phyloP scores from a whole-genome alignment of 2,329 filamentous ascomycete genomes.

The Neurospora crassa region DNA sequence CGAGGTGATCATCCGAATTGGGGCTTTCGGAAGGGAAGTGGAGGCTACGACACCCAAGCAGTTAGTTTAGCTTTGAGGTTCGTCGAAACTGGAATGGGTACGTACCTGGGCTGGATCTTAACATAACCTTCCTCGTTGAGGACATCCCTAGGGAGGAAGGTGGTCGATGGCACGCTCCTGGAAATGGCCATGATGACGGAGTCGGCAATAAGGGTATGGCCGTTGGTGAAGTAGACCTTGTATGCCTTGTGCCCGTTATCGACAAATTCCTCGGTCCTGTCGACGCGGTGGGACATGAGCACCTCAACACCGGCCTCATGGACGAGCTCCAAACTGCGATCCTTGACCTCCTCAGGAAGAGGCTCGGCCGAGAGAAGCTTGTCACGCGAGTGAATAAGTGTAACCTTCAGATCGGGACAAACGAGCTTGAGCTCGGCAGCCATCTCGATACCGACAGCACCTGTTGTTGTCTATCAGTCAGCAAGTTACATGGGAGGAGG shows the following conservation, averaged over 20 bases:
- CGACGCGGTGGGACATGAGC: constrained; percentile 51
- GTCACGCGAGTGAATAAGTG: constrained; percentile 62
- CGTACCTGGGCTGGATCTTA: constrained; percentile 47
- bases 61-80: constrained; percentile 3
- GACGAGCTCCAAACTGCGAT: constrained; percentile 48
- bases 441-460: constrained; percentile 75
- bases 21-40: constrained; percentile 43
- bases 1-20: constrained; percentile 54
- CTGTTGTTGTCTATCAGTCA: constrained; percentile 22
- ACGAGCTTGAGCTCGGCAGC: constrained; percentile 65
- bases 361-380: constrained; percentile 65
- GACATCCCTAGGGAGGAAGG: constrained; percentile 48
- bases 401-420: constrained; percentile 56
- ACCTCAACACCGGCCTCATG: constrained; percentile 55
- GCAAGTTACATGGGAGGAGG: constrained; percentile 26
- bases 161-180: constrained; percentile 50
- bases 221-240: constrained; percentile 50
- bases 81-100: constrained; percentile 1
- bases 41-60: constrained; percentile 29
- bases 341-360: constrained; percentile 60
- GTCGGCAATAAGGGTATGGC: constrained; percentile 48
- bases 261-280: constrained; percentile 35
- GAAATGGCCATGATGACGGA: constrained; percentile 63
- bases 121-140: constrained; percentile 59
- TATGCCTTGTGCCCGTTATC: constrained; percentile 29